phyloP scores from a whole-genome alignment of 257 asterid species.

The Misopates orontium region DNA sequence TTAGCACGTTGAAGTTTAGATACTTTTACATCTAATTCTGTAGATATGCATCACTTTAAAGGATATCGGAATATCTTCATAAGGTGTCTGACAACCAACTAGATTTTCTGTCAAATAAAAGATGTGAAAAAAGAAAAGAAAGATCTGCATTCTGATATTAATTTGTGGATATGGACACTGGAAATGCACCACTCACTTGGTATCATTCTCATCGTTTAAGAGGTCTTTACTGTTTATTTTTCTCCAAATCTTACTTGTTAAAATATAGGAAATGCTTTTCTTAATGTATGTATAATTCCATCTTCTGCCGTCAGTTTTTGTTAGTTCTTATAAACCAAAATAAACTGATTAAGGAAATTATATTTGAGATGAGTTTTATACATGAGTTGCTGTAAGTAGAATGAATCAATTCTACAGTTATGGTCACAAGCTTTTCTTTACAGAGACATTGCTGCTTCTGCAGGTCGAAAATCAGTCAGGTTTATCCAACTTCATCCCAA shows the following conservation, averaged over 20 bases:
- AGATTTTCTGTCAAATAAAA: neutral
- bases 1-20: neutral
- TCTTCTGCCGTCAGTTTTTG: neutral
- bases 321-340: neutral
- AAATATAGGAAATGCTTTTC: no score
- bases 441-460: constrained; percentile 23
- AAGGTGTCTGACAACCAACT: no score
- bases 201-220: no score
- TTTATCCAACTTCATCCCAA: constrained; percentile 86
- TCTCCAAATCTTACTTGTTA: no score
- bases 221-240: no score
- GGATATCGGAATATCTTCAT: no score
- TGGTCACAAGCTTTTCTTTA: constrained; percentile 1
- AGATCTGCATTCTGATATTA: no score
- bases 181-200: neutral
- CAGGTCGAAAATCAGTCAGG: constrained; percentile 98
- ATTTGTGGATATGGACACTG: neutral
- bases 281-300: no score
- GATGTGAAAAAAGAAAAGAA: neutral
- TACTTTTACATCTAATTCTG: no score
- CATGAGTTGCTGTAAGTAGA: constrained; percentile 8
- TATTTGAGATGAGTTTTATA: neutral
- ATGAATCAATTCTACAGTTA: neutral
- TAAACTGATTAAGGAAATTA: neutral
- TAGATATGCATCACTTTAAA: no score